These are phyloP conservation scores for Ganoderma meredithae DNA, from an alignment of 1,284 basidiomycete genomes.

Conservation along the genomic window DNA sequence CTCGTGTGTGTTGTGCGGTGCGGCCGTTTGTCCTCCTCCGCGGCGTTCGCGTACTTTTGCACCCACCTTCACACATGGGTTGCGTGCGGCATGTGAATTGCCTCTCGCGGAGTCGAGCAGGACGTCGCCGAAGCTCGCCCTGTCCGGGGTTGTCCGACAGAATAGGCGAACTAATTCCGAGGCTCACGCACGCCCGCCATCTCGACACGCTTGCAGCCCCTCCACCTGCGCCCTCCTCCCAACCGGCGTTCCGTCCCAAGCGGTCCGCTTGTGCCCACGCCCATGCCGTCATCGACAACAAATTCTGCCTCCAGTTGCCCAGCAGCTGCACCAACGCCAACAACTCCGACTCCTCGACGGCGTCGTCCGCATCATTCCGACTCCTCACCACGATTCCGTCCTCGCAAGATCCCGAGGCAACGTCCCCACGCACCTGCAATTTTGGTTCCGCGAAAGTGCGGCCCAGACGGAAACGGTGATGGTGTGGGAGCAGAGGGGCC, in stretches of 20 bases:
- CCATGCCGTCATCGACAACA: constrained; percentile 7
- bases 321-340: not conserved
- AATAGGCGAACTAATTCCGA: constrained; percentile 13
- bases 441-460: constrained; percentile 4
- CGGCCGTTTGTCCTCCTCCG: constrained; percentile 12
- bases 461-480: not conserved
- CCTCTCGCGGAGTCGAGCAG: constrained; percentile 2
- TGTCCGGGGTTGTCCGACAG: constrained; percentile 1
- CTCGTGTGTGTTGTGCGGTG: constrained; percentile 2
- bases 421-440: not conserved
- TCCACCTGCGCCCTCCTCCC: no score
- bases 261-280: constrained; percentile 4
- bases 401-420: not conserved
- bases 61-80: constrained; percentile 7
- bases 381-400: not conserved
- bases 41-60: constrained; percentile 12
- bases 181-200: not conserved
- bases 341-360: not conserved
- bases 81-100: constrained; percentile 17
- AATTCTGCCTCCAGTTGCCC: constrained; percentile 2
- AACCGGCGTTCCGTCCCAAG: constrained; percentile 10
- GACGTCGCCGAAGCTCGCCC: constrained; percentile 4
- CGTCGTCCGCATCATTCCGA: constrained; percentile 1
- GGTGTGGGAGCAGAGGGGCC: constrained; percentile 8
- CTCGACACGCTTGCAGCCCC: not conserved